A percentile compares a stretch with the other conserved stretches of the same genome.
These are phyloP conservation scores for Cryphonectria nitschkei DNA, from an alignment of 2,329 filamentous ascomycete genomes.

Conservation along the genomic window DNA sequence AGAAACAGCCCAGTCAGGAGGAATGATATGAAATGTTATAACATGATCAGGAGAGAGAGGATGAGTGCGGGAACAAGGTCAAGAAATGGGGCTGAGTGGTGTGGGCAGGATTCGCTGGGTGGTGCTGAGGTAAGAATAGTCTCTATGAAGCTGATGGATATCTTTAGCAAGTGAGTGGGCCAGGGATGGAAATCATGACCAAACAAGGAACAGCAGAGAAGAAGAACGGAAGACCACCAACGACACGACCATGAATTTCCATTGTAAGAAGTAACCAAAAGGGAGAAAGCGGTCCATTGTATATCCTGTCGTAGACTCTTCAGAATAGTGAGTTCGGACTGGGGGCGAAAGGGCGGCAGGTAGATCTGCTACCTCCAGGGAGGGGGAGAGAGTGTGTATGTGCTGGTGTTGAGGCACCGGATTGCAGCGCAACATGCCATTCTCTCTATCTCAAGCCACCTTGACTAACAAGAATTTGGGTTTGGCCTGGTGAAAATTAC, in stretches of 20 bases:
- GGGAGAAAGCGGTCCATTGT: background rate
- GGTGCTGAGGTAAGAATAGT: slow-evolving; percentile 14
- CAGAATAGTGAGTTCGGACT: background rate
- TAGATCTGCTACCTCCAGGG: background rate
- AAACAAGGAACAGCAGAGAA: background rate
- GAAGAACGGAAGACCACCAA: background rate
- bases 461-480: background rate
- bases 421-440: background rate
- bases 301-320: background rate
- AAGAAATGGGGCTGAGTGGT: background rate
- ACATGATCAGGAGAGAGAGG: background rate
- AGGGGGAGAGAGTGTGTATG: background rate
- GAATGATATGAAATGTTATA: background rate
- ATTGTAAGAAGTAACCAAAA: background rate
- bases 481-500: background rate
- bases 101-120: slow-evolving; percentile 6
- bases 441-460: background rate
- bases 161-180: slow-evolving; percentile 7
- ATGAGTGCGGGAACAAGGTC: background rate
- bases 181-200: background rate
- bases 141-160: slow-evolving; percentile 9
- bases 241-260: background rate
- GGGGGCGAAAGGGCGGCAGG: background rate
- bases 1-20: background rate
- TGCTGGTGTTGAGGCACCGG: background rate